phyloP scores from a whole-genome alignment of 305 asterid species.

The Fraxinus floribunda region DNA sequence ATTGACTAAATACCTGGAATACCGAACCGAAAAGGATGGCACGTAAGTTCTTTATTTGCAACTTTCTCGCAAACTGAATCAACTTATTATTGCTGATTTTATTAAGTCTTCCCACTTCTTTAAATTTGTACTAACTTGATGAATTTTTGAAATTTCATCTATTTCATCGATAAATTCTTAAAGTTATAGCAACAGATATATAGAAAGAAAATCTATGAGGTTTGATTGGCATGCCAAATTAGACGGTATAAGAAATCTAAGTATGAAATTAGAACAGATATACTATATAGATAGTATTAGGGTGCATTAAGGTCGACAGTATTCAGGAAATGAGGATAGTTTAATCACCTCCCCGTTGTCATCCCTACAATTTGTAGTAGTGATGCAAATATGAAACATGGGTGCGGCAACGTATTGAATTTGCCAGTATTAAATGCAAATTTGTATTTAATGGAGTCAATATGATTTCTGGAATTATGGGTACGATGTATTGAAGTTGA shows the following conservation, averaged over 20 bases:
- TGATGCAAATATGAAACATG: not conserved
- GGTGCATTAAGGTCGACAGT: not conserved
- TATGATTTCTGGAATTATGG: not conserved
- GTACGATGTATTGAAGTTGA: not conserved
- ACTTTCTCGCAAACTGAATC: slow-evolving; percentile 12
- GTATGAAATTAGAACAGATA: not conserved
- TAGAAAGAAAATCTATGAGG: not conserved
- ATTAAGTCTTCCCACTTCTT: not conserved
- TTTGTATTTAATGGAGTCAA: not conserved
- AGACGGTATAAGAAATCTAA: not conserved
- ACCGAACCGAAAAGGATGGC: slow-evolving; percentile 77
- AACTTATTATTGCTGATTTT: not conserved
- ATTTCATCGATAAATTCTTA: not conserved
- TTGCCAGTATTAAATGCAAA: no score
- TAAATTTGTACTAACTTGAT: slow-evolving; percentile 13
- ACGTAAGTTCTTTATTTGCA: slow-evolving; percentile 50
- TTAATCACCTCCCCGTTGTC: not conserved
- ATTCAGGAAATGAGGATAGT: not conserved
- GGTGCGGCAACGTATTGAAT: no score
- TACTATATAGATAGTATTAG: not conserved
- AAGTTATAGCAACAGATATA: not conserved
- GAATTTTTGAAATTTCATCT: not conserved
- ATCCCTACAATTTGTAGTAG: not conserved
- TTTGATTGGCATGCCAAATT: not conserved
- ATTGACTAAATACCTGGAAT: slow-evolving; percentile 71